phyloP scores from a whole-genome alignment of 2,329 filamentous ascomycete species.

The Clarireedia monteithiana region DNA sequence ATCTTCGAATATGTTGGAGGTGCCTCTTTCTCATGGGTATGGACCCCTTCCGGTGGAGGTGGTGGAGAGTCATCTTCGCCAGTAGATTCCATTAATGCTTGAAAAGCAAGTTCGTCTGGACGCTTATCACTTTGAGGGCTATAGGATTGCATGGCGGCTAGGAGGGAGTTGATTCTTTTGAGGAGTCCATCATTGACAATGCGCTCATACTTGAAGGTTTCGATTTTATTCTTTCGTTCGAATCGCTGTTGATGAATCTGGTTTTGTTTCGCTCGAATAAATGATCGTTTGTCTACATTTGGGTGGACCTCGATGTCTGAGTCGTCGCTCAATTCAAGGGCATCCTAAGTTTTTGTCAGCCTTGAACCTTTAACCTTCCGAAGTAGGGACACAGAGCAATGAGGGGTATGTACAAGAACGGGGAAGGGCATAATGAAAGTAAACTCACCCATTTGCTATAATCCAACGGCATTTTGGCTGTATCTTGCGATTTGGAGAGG shows the following conservation, averaged over 20 bases:
- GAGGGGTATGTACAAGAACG: background rate
- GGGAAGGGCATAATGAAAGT: background rate
- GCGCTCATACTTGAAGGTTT: conserved; percentile 85
- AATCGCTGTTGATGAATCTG: conserved; percentile 91
- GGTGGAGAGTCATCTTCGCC: conserved; percentile 69
- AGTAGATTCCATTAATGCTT: conserved; percentile 76
- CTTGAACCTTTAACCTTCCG: conserved; percentile 25
- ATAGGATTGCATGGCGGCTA: conserved; percentile 67
- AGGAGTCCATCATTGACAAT: conserved; percentile 89
- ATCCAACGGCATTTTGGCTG: conserved; percentile 47
- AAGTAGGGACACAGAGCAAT: conserved; percentile 3
- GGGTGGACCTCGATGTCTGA: conserved; percentile 97
- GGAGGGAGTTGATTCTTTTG: conserved; percentile 70
- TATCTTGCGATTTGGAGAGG: background rate
- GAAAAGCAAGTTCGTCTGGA: conserved; percentile 79
- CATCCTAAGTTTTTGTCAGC: conserved; percentile 49
- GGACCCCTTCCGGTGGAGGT: conserved; percentile 68
- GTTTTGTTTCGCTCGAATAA: conserved; percentile 95
- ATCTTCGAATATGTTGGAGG: conserved; percentile 91
- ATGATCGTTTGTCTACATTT: conserved; percentile 96
- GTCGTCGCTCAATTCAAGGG: conserved; percentile 94
- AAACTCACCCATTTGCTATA: conserved; percentile 49
- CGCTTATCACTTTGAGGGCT: conserved; percentile 57
- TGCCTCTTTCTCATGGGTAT: conserved; percentile 61
- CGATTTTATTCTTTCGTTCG: conserved; percentile 81